Conservation (phyloP, 2,329 filamentous ascomycete genomes). For the Aspergillus sergii region DNA sequence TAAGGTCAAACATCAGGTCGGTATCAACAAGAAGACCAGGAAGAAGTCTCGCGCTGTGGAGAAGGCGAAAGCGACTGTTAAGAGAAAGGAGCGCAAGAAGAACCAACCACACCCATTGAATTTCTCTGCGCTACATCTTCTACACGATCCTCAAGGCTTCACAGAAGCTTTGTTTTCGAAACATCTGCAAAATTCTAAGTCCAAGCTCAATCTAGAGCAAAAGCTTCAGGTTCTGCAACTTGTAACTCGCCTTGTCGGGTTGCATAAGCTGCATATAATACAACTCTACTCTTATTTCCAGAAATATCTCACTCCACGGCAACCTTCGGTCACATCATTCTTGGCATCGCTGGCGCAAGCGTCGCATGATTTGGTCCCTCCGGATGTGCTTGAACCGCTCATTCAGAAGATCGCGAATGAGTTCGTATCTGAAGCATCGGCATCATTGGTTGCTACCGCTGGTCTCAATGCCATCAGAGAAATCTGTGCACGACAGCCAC, state of each 20-base stretch:
- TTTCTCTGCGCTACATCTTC: slow-evolving; percentile 90
- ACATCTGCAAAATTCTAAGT: slow-evolving; percentile 84
- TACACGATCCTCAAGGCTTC: slow-evolving; percentile 93
- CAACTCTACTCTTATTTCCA: slow-evolving; percentile 95
- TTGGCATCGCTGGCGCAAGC: slow-evolving; percentile 90
- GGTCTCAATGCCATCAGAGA: slow-evolving; percentile 94
- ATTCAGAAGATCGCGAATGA: slow-evolving; percentile 97
- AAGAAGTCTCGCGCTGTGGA: slow-evolving; percentile 81
- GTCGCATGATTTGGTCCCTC: slow-evolving; percentile 87
- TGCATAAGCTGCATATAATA: slow-evolving; percentile 89
- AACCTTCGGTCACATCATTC: slow-evolving; percentile 89
- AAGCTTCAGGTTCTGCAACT: slow-evolving; percentile 89
- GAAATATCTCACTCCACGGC: slow-evolving; percentile 84
- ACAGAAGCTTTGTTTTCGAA: slow-evolving; percentile 87
- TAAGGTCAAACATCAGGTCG: slow-evolving; percentile 79
- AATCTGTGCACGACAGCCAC: slow-evolving; percentile 85
- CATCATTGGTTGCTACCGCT: slow-evolving; percentile 85
- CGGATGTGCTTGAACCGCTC: slow-evolving; percentile 86
- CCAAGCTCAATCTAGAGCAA: slow-evolving; percentile 82
- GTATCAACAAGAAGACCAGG: slow-evolving; percentile 95
- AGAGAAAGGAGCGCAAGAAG: slow-evolving; percentile 85
- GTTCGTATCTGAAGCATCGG: slow-evolving; percentile 93
- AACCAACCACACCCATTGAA: slow-evolving; percentile 84
- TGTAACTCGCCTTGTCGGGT: slow-evolving; percentile 84
- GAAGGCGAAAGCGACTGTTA: slow-evolving; percentile 79